phyloP scores from a whole-genome alignment of 116 monocot genomes.

The Dioscorea cayenensis region DNA sequence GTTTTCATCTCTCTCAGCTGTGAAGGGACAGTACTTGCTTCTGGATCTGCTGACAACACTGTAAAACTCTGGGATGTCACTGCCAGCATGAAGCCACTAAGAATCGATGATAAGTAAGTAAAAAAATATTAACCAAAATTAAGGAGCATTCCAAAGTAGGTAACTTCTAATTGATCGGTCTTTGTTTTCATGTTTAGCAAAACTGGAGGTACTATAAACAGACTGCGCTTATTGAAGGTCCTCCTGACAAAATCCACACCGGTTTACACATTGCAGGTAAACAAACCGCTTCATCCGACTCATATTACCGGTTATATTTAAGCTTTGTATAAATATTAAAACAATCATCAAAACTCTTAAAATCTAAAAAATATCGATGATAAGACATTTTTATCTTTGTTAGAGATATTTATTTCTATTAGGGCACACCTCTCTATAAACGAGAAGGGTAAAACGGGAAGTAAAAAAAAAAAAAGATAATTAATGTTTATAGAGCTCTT shows the following conservation, averaged over 20 bases:
- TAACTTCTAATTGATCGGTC: not conserved
- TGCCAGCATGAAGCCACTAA: slow-evolving; percentile 65
- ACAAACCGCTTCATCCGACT: not conserved
- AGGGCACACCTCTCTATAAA: too few relatives aligned
- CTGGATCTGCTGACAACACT: slow-evolving; percentile 93
- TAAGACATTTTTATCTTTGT: too few relatives aligned
- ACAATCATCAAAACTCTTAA: too few relatives aligned
- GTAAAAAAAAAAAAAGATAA: too few relatives aligned
- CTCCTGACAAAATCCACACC: slow-evolving; percentile 92
- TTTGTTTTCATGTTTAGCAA: slow-evolving; percentile 27
- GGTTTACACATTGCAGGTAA: slow-evolving; percentile 71
- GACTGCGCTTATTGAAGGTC: slow-evolving; percentile 71
- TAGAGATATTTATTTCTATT: too few relatives aligned
- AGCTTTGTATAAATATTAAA: too few relatives aligned
- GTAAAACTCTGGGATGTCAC: slow-evolving; percentile 95
- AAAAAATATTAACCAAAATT: not conserved
- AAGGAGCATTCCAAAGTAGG: not conserved
- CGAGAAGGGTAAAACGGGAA: too few relatives aligned
- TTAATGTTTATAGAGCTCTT: too few relatives aligned
- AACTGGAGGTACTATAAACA: slow-evolving; percentile 37
- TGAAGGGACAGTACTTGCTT: slow-evolving; percentile 89
- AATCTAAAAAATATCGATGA: too few relatives aligned
- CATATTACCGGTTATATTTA: too few relatives aligned
- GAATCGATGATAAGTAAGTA: slow-evolving; percentile 74
- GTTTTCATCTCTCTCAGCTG: slow-evolving; percentile 30